Conservation (phyloP, 2,329 filamentous ascomycete species). For the Fusarium chaquense region DNA sequence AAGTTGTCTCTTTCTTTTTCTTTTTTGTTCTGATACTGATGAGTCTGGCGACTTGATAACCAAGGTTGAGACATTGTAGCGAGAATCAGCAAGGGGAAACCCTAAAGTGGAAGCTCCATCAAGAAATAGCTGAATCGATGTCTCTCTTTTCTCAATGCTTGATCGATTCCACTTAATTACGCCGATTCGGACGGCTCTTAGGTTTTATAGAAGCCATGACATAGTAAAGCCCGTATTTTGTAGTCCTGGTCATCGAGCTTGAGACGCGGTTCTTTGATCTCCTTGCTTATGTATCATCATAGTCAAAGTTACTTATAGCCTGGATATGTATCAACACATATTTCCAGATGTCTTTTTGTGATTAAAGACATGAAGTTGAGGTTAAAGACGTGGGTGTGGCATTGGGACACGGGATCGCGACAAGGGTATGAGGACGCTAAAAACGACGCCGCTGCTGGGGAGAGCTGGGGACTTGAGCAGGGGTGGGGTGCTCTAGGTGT, state of each 20-base stretch:
- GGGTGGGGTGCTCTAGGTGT: slow-evolving; percentile 41
- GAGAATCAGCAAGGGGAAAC: slow-evolving; percentile 28
- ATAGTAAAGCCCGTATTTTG: not conserved
- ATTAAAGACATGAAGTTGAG: slow-evolving; percentile 44
- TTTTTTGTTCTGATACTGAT: slow-evolving; percentile 42
- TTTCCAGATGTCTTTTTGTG: slow-evolving; percentile 35
- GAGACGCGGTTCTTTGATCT: not conserved
- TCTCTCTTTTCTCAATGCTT: slow-evolving; percentile 27
- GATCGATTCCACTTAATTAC: slow-evolving; percentile 17
- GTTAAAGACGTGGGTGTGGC: slow-evolving; percentile 49
- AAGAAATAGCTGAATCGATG: slow-evolving; percentile 24
- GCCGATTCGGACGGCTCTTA: slow-evolving; percentile 22
- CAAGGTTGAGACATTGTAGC: slow-evolving; percentile 44
- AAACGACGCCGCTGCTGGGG: slow-evolving; percentile 44
- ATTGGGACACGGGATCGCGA: slow-evolving; percentile 48
- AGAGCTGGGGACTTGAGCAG: slow-evolving; percentile 39
- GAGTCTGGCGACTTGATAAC: slow-evolving; percentile 30
- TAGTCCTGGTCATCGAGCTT: not conserved
- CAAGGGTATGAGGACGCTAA: slow-evolving; percentile 48
- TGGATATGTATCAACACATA: slow-evolving; percentile 7
- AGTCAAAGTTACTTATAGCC: not conserved
- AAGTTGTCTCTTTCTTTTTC: slow-evolving; percentile 39
- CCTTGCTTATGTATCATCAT: not conserved
- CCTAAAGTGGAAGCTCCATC: slow-evolving; percentile 20
- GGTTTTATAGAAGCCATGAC: not conserved